phyloP scores from a whole-genome alignment of 2,329 filamentous ascomycete species.

The Colletotrichum simmondsii region DNA sequence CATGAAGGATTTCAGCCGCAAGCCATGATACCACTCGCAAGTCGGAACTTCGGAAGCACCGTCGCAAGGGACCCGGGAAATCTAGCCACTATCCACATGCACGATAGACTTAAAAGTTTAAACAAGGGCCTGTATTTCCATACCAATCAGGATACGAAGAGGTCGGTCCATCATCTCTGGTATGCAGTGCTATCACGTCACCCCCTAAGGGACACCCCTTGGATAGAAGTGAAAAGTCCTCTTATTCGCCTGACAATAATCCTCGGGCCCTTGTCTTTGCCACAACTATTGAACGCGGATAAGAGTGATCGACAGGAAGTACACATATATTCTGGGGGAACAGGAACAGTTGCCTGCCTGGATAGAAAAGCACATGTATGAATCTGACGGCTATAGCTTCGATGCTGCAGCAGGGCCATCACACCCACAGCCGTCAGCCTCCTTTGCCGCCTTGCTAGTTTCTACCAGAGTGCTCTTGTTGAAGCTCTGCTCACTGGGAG shows the following conservation, averaged over 20 bases:
- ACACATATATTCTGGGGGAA: no score
- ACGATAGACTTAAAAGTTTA: no score
- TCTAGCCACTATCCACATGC: no score
- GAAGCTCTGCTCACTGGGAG: slow-evolving; percentile 35
- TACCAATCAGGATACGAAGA: no score
- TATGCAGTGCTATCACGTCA: background rate
- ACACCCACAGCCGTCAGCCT: background rate
- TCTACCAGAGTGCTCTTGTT: slow-evolving; percentile 26
- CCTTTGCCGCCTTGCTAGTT: background rate
- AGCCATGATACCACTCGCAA: no score
- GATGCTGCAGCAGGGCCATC: background rate
- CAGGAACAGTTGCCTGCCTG: background rate
- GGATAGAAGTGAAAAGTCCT: background rate
- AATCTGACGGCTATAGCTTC: background rate
- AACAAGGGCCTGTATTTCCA: no score
- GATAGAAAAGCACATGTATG: background rate
- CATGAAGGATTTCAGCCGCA: no score
- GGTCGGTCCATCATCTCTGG: no score
- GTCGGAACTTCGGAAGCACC: no score
- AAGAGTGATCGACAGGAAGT: no score
- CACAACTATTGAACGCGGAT: background rate
- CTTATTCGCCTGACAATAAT: background rate
- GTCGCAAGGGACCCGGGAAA: no score
- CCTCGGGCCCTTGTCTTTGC: background rate
- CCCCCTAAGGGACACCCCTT: background rate